These are phyloP conservation scores for Clausena lansium DNA, from an alignment of 345 rosid genomes.

Conservation along the genomic window DNA sequence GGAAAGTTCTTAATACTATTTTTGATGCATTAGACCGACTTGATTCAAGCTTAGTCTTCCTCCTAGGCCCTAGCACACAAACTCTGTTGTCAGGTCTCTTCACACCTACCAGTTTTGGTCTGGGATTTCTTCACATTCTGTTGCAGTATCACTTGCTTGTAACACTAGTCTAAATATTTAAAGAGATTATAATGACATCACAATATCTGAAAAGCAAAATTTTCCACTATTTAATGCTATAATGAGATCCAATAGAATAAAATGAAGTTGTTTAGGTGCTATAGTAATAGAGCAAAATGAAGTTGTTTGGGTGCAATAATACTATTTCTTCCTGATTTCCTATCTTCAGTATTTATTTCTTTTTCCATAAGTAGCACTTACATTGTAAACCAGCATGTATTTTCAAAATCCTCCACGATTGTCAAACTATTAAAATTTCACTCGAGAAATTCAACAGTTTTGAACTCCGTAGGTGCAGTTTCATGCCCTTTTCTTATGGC, in stretches of 20 bases:
- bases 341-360: not conserved
- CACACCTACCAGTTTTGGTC: not conserved
- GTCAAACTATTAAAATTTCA: slow-evolving; percentile 20
- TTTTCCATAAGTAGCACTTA: not conserved
- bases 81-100: not conserved
- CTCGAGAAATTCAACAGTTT: slow-evolving; percentile 34
- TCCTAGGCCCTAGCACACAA: not conserved
- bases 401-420: not conserved
- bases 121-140: not conserved
- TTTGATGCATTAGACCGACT: not conserved
- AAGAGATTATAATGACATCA: not conserved
- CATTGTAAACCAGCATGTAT: not conserved
- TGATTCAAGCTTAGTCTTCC: not conserved
- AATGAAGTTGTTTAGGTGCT: not conserved
- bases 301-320: not conserved
- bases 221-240: not conserved
- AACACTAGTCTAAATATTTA: not conserved
- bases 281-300: not conserved
- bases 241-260: not conserved
- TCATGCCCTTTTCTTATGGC: slow-evolving; percentile 51
- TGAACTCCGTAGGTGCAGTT: slow-evolving; percentile 51
- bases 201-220: not conserved
- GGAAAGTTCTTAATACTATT: not conserved
- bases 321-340: not conserved
- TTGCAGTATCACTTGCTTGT: not conserved